phyloP scores from a whole-genome alignment of 495 filamentous ascomycete species.

The Trichoderma gamsii region DNA sequence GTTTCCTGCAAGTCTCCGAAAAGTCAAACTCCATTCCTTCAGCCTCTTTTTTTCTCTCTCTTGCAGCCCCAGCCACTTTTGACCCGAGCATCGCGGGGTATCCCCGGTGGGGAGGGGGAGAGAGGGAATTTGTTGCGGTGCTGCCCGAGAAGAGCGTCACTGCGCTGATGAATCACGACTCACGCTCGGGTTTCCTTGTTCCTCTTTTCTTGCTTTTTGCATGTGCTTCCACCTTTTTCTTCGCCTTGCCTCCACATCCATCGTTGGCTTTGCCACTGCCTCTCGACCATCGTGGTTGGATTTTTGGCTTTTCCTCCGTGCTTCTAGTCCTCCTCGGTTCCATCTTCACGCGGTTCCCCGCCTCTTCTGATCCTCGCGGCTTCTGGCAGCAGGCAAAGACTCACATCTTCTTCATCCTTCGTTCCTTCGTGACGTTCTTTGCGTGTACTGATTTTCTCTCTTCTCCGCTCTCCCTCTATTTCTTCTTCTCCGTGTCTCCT shows the following conservation, averaged over 20 bases:
- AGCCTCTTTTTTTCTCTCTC: background rate
- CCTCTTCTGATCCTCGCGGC: background rate
- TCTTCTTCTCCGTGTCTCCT: background rate
- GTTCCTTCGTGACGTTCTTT: background rate
- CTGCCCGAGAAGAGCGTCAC: background rate
- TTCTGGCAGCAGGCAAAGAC: background rate
- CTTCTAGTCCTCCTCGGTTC: background rate
- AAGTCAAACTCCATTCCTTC: background rate
- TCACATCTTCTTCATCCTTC: no score
- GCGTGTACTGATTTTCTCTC: background rate
- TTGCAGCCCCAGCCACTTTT: background rate
- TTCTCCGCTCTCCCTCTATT: background rate
- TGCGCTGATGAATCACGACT: background rate
- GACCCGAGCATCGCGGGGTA: conserved; percentile 9
- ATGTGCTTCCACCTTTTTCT: background rate
- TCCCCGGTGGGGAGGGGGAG: background rate
- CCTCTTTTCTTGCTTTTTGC: background rate
- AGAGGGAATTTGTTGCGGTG: background rate
- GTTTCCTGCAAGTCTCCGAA: background rate
- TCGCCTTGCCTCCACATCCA: background rate
- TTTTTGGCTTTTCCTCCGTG: background rate
- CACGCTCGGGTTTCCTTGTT: background rate
- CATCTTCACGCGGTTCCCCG: background rate
- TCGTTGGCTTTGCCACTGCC: background rate
- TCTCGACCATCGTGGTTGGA: background rate